phyloP scores from a whole-genome alignment of 495 filamentous ascomycete species.

The Cercophora samala region DNA sequence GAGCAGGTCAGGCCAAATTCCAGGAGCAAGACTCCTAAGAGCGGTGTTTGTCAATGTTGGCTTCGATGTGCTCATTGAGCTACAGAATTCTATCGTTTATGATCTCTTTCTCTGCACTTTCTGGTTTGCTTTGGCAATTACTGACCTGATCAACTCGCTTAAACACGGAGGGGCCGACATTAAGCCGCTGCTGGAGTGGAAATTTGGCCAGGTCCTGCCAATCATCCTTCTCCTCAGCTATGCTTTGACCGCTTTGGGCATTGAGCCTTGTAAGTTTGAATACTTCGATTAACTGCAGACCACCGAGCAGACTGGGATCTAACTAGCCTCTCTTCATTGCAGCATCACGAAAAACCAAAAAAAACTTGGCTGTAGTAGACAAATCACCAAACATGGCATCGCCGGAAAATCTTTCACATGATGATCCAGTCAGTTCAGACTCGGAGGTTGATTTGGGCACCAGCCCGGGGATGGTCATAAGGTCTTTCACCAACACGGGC shows the following conservation, averaged over 20 bases:
- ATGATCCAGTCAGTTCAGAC: not conserved
- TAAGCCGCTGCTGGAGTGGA: not conserved
- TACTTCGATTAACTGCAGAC: not conserved
- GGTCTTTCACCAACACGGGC: not conserved
- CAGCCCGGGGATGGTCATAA: not conserved
- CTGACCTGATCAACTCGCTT: not conserved
- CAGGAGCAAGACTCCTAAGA: not conserved
- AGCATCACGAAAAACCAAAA: not conserved
- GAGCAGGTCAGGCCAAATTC: not conserved
- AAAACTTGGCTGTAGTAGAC: not conserved
- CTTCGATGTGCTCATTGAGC: not conserved
- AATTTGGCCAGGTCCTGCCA: not conserved
- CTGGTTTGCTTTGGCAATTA: not conserved
- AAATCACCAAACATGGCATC: not conserved
- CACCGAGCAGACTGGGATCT: not conserved
- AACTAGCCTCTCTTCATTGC: not conserved
- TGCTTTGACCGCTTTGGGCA: not conserved
- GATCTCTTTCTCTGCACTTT: not conserved
- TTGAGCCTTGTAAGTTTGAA: not conserved
- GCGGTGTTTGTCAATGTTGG: not conserved
- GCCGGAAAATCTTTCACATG: not conserved
- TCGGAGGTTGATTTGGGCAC: not conserved
- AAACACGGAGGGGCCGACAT: not conserved
- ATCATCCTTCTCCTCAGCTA: not conserved
- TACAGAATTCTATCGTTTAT: not conserved